These are phyloP conservation scores for Pichia rugopelliculosa DNA, from an alignment of 805 yeast species.

Conservation along the genomic window DNA sequence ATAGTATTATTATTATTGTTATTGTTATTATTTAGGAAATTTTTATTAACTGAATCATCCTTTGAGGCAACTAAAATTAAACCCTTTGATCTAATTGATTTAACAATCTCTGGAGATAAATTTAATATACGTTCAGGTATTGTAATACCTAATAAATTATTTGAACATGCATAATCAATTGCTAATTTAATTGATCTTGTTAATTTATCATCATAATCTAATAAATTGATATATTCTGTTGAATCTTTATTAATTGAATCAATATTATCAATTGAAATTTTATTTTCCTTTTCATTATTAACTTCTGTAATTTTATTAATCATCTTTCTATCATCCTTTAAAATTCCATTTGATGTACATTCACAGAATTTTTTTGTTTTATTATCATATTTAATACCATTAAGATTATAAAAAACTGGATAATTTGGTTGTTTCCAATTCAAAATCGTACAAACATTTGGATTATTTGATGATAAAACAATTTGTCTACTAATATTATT, in stretches of 20 bases:
- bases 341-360: constrained; percentile 37
- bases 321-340: constrained; percentile 2
- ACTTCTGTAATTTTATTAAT: not conserved
- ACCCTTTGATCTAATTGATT: constrained; percentile 72
- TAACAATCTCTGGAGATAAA: constrained; percentile 68
- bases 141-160: constrained; percentile 79
- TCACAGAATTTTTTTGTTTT: constrained; percentile 26
- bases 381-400: constrained; percentile 43
- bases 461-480: constrained; percentile 78
- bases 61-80: constrained; percentile 60
- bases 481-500: constrained; percentile 48
- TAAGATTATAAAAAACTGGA: constrained; percentile 84
- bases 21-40: constrained; percentile 10
- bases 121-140: constrained; percentile 63
- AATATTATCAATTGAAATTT: constrained; percentile 29
- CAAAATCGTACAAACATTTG: constrained; percentile 83
- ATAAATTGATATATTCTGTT: constrained; percentile 25
- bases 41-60: constrained; percentile 14
- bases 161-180: constrained; percentile 66
- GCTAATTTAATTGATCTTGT: constrained; percentile 77
- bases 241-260: constrained; percentile 32
- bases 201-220: constrained; percentile 34
- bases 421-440: constrained; percentile 99
- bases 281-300: constrained; percentile 3
- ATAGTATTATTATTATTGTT: constrained; percentile 9